A percentile compares a stretch with the other conserved stretches of the same genome.
Evolutionary conservation across 352 stramenopile species (phyloP).

Genomic region (Phytophthora quininea): DNA sequence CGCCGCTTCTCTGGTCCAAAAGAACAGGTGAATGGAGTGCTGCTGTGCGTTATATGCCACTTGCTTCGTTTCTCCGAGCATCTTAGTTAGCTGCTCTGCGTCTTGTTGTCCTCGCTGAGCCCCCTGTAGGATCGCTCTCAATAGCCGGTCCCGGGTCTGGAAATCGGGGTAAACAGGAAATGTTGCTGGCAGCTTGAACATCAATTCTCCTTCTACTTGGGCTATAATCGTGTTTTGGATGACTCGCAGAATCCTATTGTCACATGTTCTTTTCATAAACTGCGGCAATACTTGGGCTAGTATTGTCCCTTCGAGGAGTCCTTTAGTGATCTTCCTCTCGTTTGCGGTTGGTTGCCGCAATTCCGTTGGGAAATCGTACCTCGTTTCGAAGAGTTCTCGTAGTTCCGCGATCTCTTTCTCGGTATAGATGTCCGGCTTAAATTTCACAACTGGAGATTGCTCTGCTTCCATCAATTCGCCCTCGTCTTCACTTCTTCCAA

Average conservation of each 20-base stretch:
- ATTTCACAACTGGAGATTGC: neutral
- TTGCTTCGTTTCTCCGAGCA: conserved; percentile 12
- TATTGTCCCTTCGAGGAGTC: conserved; percentile 6
- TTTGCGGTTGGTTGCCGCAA: neutral
- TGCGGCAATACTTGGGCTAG: conserved; percentile 2
- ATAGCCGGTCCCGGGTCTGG: conserved; percentile 2
- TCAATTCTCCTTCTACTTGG: conserved; percentile 6
- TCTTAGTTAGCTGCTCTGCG: conserved; percentile 3
- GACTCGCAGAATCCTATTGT: neutral
- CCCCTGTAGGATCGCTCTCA: neutral
- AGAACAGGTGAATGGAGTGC: conserved; percentile 10
- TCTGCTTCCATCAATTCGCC: neutral
- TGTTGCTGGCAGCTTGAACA: neutral
- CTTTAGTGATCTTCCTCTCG: conserved; percentile 2
- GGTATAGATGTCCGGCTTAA: conserved; percentile 4
- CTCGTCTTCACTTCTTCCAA: neutral
- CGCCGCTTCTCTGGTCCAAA: conserved; percentile 7
- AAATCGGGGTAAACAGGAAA: conserved; percentile 10
- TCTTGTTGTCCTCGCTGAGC: neutral
- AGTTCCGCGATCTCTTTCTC: neutral
- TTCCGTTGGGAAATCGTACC: conserved; percentile 5
- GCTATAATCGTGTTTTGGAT: conserved; percentile 13
- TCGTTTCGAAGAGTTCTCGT: neutral
- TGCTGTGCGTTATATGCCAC: conserved; percentile 3
- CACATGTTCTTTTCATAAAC: neutral